phyloP scores from a whole-genome alignment of 345 rosid species.

The Fremontodendron californicum region DNA sequence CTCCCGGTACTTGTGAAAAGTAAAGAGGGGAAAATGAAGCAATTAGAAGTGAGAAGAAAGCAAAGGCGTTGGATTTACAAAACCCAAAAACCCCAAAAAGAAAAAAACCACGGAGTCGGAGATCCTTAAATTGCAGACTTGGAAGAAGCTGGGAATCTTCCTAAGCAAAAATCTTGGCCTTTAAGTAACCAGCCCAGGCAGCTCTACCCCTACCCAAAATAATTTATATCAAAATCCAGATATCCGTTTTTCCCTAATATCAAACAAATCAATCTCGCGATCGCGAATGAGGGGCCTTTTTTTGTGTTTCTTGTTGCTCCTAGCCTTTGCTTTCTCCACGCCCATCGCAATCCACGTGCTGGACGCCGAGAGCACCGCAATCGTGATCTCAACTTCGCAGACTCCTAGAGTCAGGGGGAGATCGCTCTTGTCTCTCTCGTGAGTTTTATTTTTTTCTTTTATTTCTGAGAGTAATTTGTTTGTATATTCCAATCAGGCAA shows the following conservation, averaged over 20 bases:
- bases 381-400: neutral
- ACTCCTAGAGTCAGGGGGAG: neutral
- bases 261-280: neutral
- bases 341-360: neutral
- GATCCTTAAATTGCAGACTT: constrained; percentile 3
- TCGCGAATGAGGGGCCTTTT: neutral
- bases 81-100: neutral
- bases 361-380: neutral
- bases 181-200: constrained; percentile 8
- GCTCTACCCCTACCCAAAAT: too few species aligned
- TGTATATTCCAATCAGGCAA: neutral
- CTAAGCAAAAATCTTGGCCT: neutral
- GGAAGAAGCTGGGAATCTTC: neutral
- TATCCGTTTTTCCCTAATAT: neutral
- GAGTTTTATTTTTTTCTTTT: neutral
- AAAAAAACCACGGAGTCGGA: neutral
- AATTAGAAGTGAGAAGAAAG: neutral
- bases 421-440: constrained; percentile 11
- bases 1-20: neutral
- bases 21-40: neutral
- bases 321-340: neutral
- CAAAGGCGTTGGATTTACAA: neutral
- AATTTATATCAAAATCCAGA: neutral
- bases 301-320: neutral
- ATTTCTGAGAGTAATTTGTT: neutral